These are phyloP conservation scores for Gryganskiella cystojenkinii DNA, from an alignment of 192 early-diverging fungal species.

Conservation along the genomic window DNA sequence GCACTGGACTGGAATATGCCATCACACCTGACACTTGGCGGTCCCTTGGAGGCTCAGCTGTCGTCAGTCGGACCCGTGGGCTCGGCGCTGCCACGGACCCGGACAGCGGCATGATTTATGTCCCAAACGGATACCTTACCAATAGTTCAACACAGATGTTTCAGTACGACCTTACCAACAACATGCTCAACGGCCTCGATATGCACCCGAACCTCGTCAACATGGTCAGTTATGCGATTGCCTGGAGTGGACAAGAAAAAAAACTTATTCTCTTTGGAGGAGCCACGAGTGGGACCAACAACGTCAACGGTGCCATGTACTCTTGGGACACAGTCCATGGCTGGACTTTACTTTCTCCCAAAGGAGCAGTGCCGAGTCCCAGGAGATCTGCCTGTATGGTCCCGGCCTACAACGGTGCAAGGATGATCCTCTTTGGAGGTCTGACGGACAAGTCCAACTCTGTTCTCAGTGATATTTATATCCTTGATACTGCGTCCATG, in stretches of 20 bases:
- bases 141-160: conserved; percentile 4
- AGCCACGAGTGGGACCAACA: conserved; percentile 1
- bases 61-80: neutral
- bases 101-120: conserved; percentile 1
- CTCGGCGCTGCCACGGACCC: conserved; percentile 5
- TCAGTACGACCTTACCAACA: conserved; percentile 10
- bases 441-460: neutral
- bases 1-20: conserved; percentile 5
- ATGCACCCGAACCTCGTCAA: conserved; percentile 10
- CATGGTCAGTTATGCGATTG: conserved; percentile 1
- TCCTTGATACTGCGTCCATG: conserved; percentile 6
- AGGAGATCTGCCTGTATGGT: conserved; percentile 8
- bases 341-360: neutral
- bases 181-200: conserved; percentile 3
- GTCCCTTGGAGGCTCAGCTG: neutral
- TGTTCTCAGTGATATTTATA: conserved; percentile 19
- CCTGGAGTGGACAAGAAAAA: conserved; percentile 11
- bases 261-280: conserved; percentile 22
- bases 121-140: conserved; percentile 5
- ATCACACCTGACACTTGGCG: conserved; percentile 7
- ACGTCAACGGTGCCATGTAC: neutral
- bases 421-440: conserved; percentile 29
- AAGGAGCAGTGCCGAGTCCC: conserved; percentile 1
- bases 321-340: neutral
- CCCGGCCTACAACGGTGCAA: neutral